Percentiles rank a stretch among this genome's conserved stretches.
Conservation (phyloP, 2,329 filamentous ascomycete species). For the Fusarium tanahbumbuense region DNA sequence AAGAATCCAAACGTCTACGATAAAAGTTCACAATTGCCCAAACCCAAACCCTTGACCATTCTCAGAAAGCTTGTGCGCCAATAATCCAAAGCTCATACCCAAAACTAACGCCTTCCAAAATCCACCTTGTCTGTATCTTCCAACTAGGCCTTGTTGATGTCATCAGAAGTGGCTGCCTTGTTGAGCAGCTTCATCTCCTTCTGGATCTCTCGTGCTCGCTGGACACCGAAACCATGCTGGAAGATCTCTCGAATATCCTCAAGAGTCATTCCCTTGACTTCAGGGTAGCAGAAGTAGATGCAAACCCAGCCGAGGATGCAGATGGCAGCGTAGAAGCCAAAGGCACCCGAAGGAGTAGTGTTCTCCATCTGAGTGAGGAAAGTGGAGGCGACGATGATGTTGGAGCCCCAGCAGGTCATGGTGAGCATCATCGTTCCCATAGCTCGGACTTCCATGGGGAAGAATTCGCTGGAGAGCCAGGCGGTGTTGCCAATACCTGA, state of each 20-base stretch:
- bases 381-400: conserved; percentile 62
- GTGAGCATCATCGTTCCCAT: conserved; percentile 62
- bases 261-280: conserved; percentile 65
- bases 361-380: conserved; percentile 61
- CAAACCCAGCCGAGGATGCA: conserved; percentile 57
- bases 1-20: not conserved
- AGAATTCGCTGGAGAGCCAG: conserved; percentile 61
- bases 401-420: conserved; percentile 59
- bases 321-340: conserved; percentile 64
- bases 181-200: conserved; percentile 45
- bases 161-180: not conserved
- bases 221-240: conserved; percentile 59
- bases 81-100: not conserved
- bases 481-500: conserved; percentile 59
- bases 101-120: not conserved
- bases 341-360: conserved; percentile 62
- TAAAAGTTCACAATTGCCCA: not conserved
- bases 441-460: conserved; percentile 60
- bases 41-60: not conserved
- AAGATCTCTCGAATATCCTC: conserved; percentile 66
- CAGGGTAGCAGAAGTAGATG: conserved; percentile 63
- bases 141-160: conserved; percentile 21
- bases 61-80: not conserved
- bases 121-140: not conserved
- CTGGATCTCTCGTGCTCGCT: conserved; percentile 54